Evolutionary conservation across 2,329 filamentous ascomycete genomes (phyloP).

Genomic region (Beauveria australis): DNA sequence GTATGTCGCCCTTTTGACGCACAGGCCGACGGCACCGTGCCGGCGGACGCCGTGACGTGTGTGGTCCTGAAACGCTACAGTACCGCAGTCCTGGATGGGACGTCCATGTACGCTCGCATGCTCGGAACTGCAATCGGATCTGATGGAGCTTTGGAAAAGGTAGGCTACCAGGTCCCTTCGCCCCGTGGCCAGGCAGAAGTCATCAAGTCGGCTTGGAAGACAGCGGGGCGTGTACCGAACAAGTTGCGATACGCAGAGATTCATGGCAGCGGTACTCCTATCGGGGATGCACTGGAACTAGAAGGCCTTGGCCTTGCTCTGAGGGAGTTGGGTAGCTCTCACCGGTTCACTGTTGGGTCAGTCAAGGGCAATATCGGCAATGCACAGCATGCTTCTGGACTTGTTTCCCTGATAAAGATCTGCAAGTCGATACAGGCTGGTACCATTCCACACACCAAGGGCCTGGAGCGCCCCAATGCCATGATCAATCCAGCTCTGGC

Average conservation of each 20-base stretch:
- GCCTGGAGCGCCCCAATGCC: constrained; percentile 55
- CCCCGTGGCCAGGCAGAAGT: constrained; percentile 11
- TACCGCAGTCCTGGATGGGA: neutral
- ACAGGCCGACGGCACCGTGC: constrained; percentile 8
- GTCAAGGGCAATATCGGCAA: constrained; percentile 14
- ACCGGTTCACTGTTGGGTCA: constrained; percentile 9
- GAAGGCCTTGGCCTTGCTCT: constrained; percentile 10
- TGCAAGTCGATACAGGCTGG: constrained; percentile 25
- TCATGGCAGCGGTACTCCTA: constrained; percentile 13
- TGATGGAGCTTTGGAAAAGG: constrained; percentile 12
- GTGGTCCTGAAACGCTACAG: constrained; percentile 8
- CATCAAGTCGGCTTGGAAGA: constrained; percentile 11
- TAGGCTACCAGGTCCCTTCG: constrained; percentile 6
- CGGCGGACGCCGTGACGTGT: constrained; percentile 7
- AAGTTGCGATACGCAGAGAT: constrained; percentile 12
- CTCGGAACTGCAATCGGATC: constrained; percentile 11
- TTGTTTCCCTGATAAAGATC: constrained; percentile 13
- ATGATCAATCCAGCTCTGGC: constrained; percentile 23
- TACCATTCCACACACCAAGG: constrained; percentile 57
- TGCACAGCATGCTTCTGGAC: constrained; percentile 12
- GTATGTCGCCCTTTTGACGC: constrained; percentile 12
- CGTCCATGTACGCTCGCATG: constrained; percentile 10
- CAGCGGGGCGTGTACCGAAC: neutral
- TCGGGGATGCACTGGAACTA: constrained; percentile 13
- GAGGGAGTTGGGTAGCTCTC: neutral